Evolutionary conservation across 495 filamentous ascomycete genomes (phyloP), one percentile per base, ranked within the genome.

Genomic region (Letharia columbiana): DNA sequence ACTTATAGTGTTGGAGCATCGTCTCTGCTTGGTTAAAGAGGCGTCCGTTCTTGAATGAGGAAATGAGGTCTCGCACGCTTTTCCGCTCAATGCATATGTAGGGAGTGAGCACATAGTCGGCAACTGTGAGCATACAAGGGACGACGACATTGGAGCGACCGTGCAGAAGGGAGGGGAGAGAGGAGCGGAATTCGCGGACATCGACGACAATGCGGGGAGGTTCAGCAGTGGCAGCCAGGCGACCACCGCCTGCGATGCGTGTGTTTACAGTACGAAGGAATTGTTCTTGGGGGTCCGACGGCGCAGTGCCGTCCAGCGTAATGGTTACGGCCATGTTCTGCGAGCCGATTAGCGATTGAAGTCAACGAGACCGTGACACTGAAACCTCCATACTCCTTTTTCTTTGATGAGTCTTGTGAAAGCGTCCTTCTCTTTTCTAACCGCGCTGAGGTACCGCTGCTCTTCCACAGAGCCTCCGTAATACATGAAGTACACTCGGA

Each of bases 221-320:
- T 65, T 91, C 82, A 12, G 91, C 89, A 4, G 94, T 98, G 10
- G 95, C 93, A 31, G 90, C 84, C 7, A 98, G 77, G 35, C 89
- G 84, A 23, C 94, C 94, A 60, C 95, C 95, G 66, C 94, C 94
- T 1, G 95, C 94, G 70, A 98, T 97, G 67, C 94, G 86, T 33
- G 94, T 98, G 77, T 97, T 98, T 71, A 98, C 86, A 18, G 94
- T 98, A 63, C 94, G 86, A 35, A 98, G 84, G 75, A 98, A 98
- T 40, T 87, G 84, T 73, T 97, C 93, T 78, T 98, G 90, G 1
- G 92, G 90, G 71, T 96, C 91, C 2, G 52, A 56, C 68, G 91
- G 87, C 23, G 84, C 82, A 65, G 86, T 83, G 11, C 85, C 81
- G 69, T 95, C 91, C 62, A 84, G 80, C 5, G 83, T 87, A 75